Conservation (phyloP, 805 yeast species). For the Candida namnaoensis region DNA sequence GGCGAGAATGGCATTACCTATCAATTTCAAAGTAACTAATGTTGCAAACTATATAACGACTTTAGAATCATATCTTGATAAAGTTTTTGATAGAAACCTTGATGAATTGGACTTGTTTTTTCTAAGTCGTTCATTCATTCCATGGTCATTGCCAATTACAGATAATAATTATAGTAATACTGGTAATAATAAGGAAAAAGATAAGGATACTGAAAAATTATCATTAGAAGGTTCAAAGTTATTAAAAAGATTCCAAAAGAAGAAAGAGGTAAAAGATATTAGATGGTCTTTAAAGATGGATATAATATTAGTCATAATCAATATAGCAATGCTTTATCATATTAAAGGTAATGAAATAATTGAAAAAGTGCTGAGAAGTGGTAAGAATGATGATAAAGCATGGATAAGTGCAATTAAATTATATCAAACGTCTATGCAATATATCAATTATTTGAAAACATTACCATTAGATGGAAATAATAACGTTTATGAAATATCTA, state of each 20-base stretch:
- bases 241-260: too few relatives aligned
- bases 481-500: slow-evolving; percentile 5
- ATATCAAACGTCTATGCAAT: slow-evolving; percentile 10
- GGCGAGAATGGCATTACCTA: too few relatives aligned
- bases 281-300: slow-evolving; percentile 14
- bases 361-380: background rate
- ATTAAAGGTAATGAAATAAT: slow-evolving; percentile 8
- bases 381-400: slow-evolving; percentile 1
- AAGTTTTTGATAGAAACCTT: slow-evolving; percentile 1
- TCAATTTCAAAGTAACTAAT: background rate
- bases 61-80: slow-evolving; percentile 5
- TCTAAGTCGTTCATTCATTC: slow-evolving; percentile 1
- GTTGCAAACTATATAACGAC: slow-evolving; percentile 1
- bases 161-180: background rate
- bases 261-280: background rate
- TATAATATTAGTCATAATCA: slow-evolving; percentile 6
- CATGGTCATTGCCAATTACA: slow-evolving; percentile 7
- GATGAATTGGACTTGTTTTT: background rate
- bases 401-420: slow-evolving; percentile 13
- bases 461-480: background rate
- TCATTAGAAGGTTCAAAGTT: too few relatives aligned
- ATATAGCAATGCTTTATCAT: slow-evolving; percentile 5
- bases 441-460: slow-evolving; percentile 6
- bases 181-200: background rate
- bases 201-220: too few relatives aligned